Percentiles rank a stretch among this genome's conserved stretches.
phyloP scores from a whole-genome alignment of 2,329 filamentous ascomycete species.

The Tolypocladium tropicale region DNA sequence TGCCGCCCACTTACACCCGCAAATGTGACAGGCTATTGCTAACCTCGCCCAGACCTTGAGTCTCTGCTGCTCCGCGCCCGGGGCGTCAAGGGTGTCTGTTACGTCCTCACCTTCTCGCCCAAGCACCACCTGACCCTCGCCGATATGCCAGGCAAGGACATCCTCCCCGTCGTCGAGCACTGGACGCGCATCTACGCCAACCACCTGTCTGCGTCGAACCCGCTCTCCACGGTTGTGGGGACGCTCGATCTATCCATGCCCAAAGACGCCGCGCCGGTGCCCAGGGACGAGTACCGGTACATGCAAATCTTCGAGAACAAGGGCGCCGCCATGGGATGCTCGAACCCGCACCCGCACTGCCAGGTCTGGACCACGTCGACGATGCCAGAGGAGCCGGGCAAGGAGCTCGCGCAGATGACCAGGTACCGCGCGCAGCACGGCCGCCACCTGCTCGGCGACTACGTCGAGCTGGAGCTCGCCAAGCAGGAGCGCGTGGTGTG shows the following conservation, averaged over 20 bases:
- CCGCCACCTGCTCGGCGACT: conserved; percentile 73
- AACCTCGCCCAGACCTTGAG: conserved; percentile 48
- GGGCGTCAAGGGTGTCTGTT: conserved; percentile 88
- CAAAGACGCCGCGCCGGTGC: conserved; percentile 27
- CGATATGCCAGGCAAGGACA: conserved; percentile 69
- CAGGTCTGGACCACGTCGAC: conserved; percentile 93
- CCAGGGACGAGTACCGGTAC: conserved; percentile 74
- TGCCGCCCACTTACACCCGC: conserved; percentile 2
- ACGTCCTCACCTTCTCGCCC: conserved; percentile 89
- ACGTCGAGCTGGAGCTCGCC: conserved; percentile 69
- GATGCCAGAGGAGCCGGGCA: conserved; percentile 76
- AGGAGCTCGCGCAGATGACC: conserved; percentile 68
- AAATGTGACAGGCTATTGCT: background rate
- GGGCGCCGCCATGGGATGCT: conserved; percentile 94
- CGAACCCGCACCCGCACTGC: conserved; percentile 94
- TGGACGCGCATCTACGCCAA: conserved; percentile 87
- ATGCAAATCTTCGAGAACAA: conserved; percentile 99
- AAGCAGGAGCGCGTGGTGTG: conserved; percentile 82
- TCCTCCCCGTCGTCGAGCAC: conserved; percentile 72
- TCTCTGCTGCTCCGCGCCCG: conserved; percentile 71
- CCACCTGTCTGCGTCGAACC: conserved; percentile 64
- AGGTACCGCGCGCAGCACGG: conserved; percentile 71
- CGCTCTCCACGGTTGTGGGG: conserved; percentile 37
- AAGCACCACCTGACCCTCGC: conserved; percentile 87
- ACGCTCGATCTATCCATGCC: conserved; percentile 28